Evolutionary conservation across 805 yeast genomes (phyloP).

Genomic region (Phaffomyces antillensis): DNA sequence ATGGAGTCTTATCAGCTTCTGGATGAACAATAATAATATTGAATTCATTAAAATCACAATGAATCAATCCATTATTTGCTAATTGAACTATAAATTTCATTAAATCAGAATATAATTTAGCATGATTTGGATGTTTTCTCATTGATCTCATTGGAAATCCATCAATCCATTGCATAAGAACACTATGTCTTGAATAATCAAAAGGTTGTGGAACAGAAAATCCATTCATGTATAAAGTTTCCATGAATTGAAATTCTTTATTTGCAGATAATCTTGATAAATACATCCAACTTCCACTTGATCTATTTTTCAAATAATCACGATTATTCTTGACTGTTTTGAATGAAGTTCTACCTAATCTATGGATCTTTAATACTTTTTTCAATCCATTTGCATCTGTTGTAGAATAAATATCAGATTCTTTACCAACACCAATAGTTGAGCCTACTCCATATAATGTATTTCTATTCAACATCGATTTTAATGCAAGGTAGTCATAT

Average conservation of each 20-base stretch:
- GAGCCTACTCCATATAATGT: slow-evolving; percentile 74
- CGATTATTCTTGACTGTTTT: slow-evolving; percentile 88
- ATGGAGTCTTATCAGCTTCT: slow-evolving; percentile 35
- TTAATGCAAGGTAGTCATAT: slow-evolving; percentile 85
- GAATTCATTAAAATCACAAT: slow-evolving; percentile 96
- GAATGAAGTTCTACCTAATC: slow-evolving; percentile 92
- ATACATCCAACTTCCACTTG: slow-evolving; percentile 88
- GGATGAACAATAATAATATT: slow-evolving; percentile 79
- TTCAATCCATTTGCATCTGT: slow-evolving; percentile 59
- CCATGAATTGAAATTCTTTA: slow-evolving; percentile 87
- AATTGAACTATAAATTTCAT: slow-evolving; percentile 82
- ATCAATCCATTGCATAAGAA: slow-evolving; percentile 82
- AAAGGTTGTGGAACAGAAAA: slow-evolving; percentile 85
- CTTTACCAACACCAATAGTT: slow-evolving; percentile 95
- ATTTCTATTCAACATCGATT: slow-evolving; percentile 69
- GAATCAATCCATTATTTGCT: slow-evolving; percentile 86
- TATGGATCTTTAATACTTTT: slow-evolving; percentile 79
- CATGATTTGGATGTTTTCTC: slow-evolving; percentile 60
- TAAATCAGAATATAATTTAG: slow-evolving; percentile 70
- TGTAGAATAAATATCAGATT: slow-evolving; percentile 87
- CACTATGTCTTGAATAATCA: slow-evolving; percentile 86
- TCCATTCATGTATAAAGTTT: slow-evolving; percentile 61
- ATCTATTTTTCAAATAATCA: slow-evolving; percentile 71
- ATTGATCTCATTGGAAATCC: slow-evolving; percentile 90
- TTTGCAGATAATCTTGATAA: slow-evolving; percentile 85